Base-by-base conservation (phyloP, 1,284 basidiomycete species). In the Moniliophthora roreri region DNA sequence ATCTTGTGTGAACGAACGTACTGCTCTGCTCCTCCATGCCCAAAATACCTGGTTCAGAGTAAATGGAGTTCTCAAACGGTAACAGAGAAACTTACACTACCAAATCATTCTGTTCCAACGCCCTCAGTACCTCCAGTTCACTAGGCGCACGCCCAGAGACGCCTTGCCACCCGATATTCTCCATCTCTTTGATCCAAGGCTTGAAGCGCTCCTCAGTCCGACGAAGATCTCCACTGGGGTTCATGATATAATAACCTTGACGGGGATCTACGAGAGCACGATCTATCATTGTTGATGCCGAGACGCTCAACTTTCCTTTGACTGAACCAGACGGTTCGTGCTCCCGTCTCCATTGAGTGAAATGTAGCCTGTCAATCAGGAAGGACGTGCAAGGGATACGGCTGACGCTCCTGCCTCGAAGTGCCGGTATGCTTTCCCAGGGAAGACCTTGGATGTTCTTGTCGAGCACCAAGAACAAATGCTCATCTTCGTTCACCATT, bases 21-120 rank as follows among this genome's bases (percentile, higher is more conserved):
- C 65, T 98, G 94, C 67, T 98, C 95, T 1, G 85, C 96, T 9
- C 96, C 95, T 1, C 94, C 93, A 65, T 99, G 96, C 8, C 96
- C 96, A 65, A 98, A 98, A 72, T 98, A 99, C 20, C 93, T 95
- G 62, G 4, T 16, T 50, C 3, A 13, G 5, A 61, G 52, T 20
- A 54, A 46, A 54, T 15, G 54, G 42, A 16, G 13, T 32, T 13
- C 15, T 44, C 18, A 21, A 16, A 32, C 15, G 23, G 54, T 21
- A 48, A 23, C 37, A 44, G 48, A 42, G 42, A 35, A n/a, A 85
- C 91, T 65, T 64, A 95, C 93, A 97, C 80, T 26, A 98, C 85
- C 15, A 98, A 74, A 60, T 97, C 93, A 44, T 84, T 80, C 41
- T 77, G 77, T 54, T 74, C 74, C 53, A 98, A 69, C 0, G 90